Conservation (phyloP, 495 filamentous ascomycete species). For the Cladorrhinum samala region DNA sequence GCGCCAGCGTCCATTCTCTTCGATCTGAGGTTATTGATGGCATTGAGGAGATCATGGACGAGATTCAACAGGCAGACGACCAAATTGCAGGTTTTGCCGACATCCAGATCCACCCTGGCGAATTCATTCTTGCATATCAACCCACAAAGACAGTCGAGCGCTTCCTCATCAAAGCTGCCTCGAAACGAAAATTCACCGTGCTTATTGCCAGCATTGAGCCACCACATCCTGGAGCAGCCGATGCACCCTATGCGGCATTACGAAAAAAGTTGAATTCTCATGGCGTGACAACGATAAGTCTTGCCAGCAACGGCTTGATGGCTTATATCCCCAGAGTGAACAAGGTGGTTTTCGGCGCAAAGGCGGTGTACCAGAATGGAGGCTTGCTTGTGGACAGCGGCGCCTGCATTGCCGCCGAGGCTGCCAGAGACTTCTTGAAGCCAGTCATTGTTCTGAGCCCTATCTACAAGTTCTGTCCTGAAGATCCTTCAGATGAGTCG, state of each 20-base stretch:
- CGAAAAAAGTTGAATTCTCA: conserved; percentile 67
- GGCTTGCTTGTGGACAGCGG: conserved; percentile 75
- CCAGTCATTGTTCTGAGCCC: conserved; percentile 80
- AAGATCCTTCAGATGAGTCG: conserved; percentile 74
- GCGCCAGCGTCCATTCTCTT: conserved; percentile 49
- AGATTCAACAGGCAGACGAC: conserved; percentile 80
- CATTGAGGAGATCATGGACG: conserved; percentile 86
- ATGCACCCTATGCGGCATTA: conserved; percentile 45
- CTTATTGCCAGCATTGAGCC: conserved; percentile 57
- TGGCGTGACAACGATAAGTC: conserved; percentile 73
- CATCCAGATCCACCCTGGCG: conserved; percentile 84
- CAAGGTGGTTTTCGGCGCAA: conserved; percentile 85
- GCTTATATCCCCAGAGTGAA: conserved; percentile 90
- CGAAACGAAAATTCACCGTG: conserved; percentile 82
- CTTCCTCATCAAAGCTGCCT: conserved; percentile 76
- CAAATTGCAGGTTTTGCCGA: conserved; percentile 81
- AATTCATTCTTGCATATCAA: conserved; percentile 79
- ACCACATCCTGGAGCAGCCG: conserved; percentile 39
- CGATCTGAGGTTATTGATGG: conserved; percentile 85
- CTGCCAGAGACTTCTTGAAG: conserved; percentile 70
- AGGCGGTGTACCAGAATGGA: conserved; percentile 80
- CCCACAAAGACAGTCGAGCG: conserved; percentile 77
- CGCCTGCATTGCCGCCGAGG: conserved; percentile 69
- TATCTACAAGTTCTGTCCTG: conserved; percentile 84
- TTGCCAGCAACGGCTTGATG: conserved; percentile 78